phyloP scores from a whole-genome alignment of 441 rosid species.

The Mallotus japonicus region DNA sequence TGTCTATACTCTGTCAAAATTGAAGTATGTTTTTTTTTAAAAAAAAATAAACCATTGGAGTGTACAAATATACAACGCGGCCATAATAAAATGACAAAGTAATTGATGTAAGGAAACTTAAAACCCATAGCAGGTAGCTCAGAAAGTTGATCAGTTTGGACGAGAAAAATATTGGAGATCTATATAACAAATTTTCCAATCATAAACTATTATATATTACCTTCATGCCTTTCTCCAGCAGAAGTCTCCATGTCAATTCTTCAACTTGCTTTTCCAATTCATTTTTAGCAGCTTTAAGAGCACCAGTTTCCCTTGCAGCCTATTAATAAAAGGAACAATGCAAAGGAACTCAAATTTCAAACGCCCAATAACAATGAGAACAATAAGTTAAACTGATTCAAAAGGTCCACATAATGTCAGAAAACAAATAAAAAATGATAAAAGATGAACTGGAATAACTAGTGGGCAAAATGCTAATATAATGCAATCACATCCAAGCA shows the following conservation, averaged over 20 bases:
- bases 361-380: not conserved
- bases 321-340: constrained; percentile 28
- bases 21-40: not conserved
- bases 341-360: not conserved
- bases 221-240: constrained; percentile 87
- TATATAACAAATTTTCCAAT: not conserved
- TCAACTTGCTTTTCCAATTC: constrained; percentile 97
- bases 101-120: constrained; percentile 8
- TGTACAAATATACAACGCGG: not conserved
- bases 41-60: not conserved
- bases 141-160: not conserved
- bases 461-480: not conserved
- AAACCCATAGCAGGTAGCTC: constrained; percentile 8
- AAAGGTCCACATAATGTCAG: constrained; percentile 8
- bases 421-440: constrained; percentile 5
- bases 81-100: not conserved
- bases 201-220: constrained; percentile 41
- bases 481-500: not conserved
- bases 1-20: not conserved
- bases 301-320: constrained; percentile 99
- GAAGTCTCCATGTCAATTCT: constrained; percentile 89
- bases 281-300: constrained; percentile 97
- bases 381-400: constrained; percentile 7
- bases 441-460: constrained; percentile 4
- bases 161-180: not conserved